Evolutionary conservation across 768 basidiomycete species (phyloP).

Genomic region (Trametes sanguinea): DNA sequence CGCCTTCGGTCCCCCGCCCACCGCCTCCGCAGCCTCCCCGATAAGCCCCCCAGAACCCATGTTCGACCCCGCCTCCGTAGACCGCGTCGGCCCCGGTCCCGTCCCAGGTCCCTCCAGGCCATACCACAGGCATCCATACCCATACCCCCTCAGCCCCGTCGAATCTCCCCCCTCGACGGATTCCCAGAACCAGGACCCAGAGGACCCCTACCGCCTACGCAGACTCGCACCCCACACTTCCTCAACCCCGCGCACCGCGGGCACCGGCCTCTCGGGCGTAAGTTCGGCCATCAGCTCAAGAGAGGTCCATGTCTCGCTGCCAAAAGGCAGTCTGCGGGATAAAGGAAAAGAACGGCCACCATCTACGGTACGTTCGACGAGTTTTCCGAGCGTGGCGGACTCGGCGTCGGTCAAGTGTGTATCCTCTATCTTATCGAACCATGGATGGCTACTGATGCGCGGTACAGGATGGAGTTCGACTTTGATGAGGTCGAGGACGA

Average conservation of each 20-base stretch:
- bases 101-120: conserved; percentile 31
- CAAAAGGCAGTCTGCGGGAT: conserved; percentile 12
- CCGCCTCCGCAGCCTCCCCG: conserved; percentile 47
- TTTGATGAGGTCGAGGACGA: conserved; percentile 85
- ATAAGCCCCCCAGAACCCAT: conserved; percentile 49
- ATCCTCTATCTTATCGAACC: neutral
- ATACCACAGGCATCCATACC: conserved; percentile 37
- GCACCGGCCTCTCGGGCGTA: conserved; percentile 36
- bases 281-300: conserved; percentile 41
- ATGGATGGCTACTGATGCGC: conserved; percentile 5
- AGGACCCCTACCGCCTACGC: conserved; percentile 44
- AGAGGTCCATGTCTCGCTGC: conserved; percentile 41
- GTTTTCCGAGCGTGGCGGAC: conserved; percentile 34
- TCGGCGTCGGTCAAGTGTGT: conserved; percentile 58
- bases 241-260: conserved; percentile 33
- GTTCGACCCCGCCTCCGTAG: conserved; percentile 50
- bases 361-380: conserved; percentile 37
- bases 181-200: conserved; percentile 37
- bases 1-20: conserved; percentile 80
- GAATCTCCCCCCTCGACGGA: conserved; percentile 52
- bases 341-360: conserved; percentile 25
- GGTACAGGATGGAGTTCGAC: conserved; percentile 80
- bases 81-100: conserved; percentile 37
- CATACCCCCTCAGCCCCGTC: conserved; percentile 41
- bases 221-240: conserved; percentile 30